Base-by-base conservation (phyloP, 2,329 filamentous ascomycete species). In the Atkinsonella hypoxylon region DNA sequence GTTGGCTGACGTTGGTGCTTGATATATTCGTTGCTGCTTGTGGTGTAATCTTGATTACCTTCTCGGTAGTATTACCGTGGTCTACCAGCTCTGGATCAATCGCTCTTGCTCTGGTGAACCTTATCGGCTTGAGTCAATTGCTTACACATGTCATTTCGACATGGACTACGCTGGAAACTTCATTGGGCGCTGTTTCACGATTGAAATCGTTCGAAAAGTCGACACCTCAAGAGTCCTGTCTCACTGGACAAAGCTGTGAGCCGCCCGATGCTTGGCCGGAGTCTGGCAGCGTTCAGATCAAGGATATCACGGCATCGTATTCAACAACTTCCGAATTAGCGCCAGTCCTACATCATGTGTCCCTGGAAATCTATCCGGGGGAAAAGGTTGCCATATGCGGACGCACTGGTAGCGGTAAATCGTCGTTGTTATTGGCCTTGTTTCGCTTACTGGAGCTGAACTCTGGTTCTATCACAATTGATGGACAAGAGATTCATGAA, bases 1-100 rank as follows among this genome's bases (percentile, higher is more conserved):
- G 69, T 20, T 78, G 74, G 73, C 62, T 77, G 1, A 68, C 64
- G 0, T 58, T 77, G 5, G 70, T 73, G 2, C 59, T 78, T 4
- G 71, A 77, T 51, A 57, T 78, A 3, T 44, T 61, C 5, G 70
- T 76, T 0, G 69, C 73, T 1, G 67, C 58, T 2, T 64, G 78
- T 26, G 73, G 72, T 1, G 65, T 71, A 1, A 55, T 75, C 2
- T 57, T 78, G 7, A 69, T 77, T 15, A 61, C 49, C 39, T 58
- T 76, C 1, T 69, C 73, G 2, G 67, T 75, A 13, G 49, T 56
- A 43, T 55, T 63, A 12, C 53, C 1, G 20, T 22, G 44, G 13
- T 32, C 44, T 34, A 31, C 44, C 3, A 26, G 34, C 11, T 32
- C 26, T 20, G 17, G 20, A 7, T 11, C 11, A 9, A 46, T 12